phyloP scores from a whole-genome alignment of 1,284 basidiomycete genomes.

The Phaffia rhodozyma region DNA sequence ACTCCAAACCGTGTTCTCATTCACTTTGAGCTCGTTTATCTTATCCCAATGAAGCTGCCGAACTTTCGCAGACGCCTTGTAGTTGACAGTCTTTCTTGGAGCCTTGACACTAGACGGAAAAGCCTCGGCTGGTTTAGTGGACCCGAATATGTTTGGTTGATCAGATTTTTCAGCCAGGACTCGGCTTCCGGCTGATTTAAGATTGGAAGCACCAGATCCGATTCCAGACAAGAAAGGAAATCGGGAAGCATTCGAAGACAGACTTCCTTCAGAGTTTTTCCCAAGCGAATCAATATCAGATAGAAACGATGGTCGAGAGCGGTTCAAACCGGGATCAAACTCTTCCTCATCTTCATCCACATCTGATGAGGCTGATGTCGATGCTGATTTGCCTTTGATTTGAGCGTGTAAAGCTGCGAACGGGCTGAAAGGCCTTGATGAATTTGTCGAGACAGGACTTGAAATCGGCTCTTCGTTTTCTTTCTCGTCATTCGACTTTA shows the following conservation, averaged over 20 bases:
- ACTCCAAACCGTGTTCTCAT: constrained; percentile 67
- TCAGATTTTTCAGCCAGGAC: background rate
- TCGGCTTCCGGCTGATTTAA: constrained; percentile 20
- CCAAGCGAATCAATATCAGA: background rate
- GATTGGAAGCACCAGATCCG: constrained; percentile 19
- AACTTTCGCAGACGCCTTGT: constrained; percentile 82
- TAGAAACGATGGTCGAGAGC: background rate
- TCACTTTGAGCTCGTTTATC: constrained; percentile 62
- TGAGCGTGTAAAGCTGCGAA: constrained; percentile 10
- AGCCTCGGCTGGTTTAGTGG: background rate
- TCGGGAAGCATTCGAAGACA: background rate
- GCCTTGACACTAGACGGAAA: constrained; percentile 23
- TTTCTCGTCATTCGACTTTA: background rate
- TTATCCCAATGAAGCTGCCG: constrained; percentile 99
- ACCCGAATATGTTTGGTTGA: background rate
- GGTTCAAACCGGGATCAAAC: background rate
- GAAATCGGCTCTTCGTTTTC: background rate
- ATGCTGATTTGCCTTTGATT: constrained; percentile 1
- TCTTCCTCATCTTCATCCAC: background rate
- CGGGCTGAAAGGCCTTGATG: constrained; percentile 6
- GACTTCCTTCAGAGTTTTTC: background rate
- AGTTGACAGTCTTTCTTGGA: constrained; percentile 67
- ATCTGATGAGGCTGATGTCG: background rate
- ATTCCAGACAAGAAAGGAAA: constrained; percentile 12
- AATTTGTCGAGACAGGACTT: background rate